Percentiles rank a stretch among this genome's conserved stretches.
Evolutionary conservation across 2,329 filamentous ascomycete genomes (phyloP).

Genomic region (Microdochium bolleyi): DNA sequence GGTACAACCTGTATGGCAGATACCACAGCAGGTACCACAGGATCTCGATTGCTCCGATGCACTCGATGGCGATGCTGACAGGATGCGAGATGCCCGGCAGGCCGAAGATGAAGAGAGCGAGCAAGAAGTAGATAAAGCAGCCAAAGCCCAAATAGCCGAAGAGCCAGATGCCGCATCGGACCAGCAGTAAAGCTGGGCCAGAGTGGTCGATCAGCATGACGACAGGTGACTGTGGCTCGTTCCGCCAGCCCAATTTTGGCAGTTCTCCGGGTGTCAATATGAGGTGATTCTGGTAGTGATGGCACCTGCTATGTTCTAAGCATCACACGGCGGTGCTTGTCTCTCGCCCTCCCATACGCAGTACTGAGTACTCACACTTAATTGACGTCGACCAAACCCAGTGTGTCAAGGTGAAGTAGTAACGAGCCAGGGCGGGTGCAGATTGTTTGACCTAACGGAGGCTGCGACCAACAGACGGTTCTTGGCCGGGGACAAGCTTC

Average conservation of each 20-base stretch:
- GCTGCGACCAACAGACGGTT: neutral
- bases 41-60: slow-evolving; percentile 9
- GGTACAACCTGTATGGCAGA: slow-evolving; percentile 7
- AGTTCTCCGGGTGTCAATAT: no score
- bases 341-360: no score
- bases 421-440: neutral
- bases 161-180: slow-evolving; percentile 9
- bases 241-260: neutral
- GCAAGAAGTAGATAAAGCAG: slow-evolving; percentile 12
- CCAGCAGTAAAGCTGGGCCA: slow-evolving; percentile 45
- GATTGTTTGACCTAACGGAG: neutral
- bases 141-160: slow-evolving; percentile 2
- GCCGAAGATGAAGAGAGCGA: slow-evolving; percentile 9
- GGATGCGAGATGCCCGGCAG: slow-evolving; percentile 12
- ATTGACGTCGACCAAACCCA: no score
- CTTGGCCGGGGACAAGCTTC: neutral
- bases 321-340: no score
- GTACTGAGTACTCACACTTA: no score
- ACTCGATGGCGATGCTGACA: slow-evolving; percentile 12
- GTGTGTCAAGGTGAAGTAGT: no score
- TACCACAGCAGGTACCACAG: slow-evolving; percentile 10
- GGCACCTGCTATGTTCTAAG: no score
- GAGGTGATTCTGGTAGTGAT: no score
- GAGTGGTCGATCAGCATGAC: slow-evolving; percentile 34
- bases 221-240: neutral